Conservation (phyloP, 768 basidiomycete genomes). For the Boletus eberwhitei region DNA sequence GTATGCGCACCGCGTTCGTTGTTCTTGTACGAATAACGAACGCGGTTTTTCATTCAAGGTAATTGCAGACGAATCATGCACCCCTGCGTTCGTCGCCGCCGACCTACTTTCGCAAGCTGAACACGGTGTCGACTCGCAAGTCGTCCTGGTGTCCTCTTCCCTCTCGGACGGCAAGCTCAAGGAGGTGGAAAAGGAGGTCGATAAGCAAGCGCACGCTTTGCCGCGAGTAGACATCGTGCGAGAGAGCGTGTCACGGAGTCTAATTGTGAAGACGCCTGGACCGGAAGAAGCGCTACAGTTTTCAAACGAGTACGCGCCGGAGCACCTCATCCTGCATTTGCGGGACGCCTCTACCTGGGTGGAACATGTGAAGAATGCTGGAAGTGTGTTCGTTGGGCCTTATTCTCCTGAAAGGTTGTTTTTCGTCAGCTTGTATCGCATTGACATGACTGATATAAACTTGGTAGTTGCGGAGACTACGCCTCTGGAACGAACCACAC, state of each 20-base stretch:
- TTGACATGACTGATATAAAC: slow-evolving; percentile 7
- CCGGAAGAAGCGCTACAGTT: slow-evolving; percentile 80
- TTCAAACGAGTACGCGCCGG: slow-evolving; percentile 97
- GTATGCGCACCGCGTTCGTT: slow-evolving; percentile 52
- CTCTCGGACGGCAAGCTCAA: slow-evolving; percentile 59
- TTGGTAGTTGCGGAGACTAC: slow-evolving; percentile 89
- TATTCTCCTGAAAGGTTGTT: slow-evolving; percentile 92
- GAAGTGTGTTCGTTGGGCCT: slow-evolving; percentile 93
- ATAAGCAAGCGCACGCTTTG: slow-evolving; percentile 80
- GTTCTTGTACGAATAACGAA: slow-evolving; percentile 36
- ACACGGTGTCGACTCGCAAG: slow-evolving; percentile 97
- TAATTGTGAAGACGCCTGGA: slow-evolving; percentile 72
- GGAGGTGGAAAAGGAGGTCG: slow-evolving; percentile 82
- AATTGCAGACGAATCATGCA: slow-evolving; percentile 84
- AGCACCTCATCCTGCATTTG: slow-evolving; percentile 93
- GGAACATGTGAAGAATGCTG: slow-evolving; percentile 78
- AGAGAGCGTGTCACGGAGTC: slow-evolving; percentile 83
- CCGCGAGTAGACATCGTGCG: slow-evolving; percentile 88
- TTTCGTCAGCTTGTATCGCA: neutral
- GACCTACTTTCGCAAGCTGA: slow-evolving; percentile 98
- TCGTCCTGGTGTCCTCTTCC: slow-evolving; percentile 82
- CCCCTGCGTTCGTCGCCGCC: slow-evolving; percentile 90
- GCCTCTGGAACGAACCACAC: slow-evolving; percentile 99
- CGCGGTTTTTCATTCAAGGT: slow-evolving; percentile 52
- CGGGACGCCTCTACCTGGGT: slow-evolving; percentile 66